A percentile compares a stretch with the other conserved stretches of the same genome.
Evolutionary conservation across 2,329 filamentous ascomycete species (phyloP).

Genomic region (Xylaria hypoxylon): DNA sequence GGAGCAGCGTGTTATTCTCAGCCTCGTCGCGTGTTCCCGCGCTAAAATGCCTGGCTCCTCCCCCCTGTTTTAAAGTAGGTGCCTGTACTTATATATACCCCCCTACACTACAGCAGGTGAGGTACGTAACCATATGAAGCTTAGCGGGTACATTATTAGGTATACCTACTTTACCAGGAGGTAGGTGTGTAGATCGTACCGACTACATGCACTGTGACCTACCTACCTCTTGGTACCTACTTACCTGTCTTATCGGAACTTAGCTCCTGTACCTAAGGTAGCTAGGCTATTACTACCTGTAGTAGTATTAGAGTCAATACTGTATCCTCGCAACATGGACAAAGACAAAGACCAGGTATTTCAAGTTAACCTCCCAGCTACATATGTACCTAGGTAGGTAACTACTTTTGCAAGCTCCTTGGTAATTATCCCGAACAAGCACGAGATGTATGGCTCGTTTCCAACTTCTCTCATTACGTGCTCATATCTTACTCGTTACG

Average conservation of each 20-base stretch:
- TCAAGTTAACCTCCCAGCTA: not conserved
- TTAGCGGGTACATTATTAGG: not conserved
- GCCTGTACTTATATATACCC: slow-evolving; percentile 12
- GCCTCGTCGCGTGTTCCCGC: slow-evolving; percentile 46
- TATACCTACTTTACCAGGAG: not conserved
- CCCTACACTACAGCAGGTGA: no score
- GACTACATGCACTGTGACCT: not conserved
- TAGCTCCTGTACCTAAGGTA: no score
- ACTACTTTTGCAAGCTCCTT: not conserved
- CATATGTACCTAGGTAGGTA: not conserved
- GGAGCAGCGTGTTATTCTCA: slow-evolving; percentile 40
- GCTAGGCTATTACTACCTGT: no score
- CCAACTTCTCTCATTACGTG: slow-evolving; percentile 2
- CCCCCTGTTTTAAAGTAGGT: slow-evolving; percentile 1
- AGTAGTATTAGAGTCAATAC: no score
- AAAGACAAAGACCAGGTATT: slow-evolving; percentile 13
- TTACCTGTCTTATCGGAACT: no score
- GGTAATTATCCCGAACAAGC: not conserved
- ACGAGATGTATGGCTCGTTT: slow-evolving; percentile 24
- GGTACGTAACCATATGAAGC: no score
- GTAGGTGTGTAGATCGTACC: no score
- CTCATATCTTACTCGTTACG: slow-evolving; percentile 26
- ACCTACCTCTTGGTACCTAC: not conserved
- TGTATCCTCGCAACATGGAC: not conserved
- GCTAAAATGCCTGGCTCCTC: slow-evolving; percentile 2